Evolutionary conservation across 352 stramenopile genomes (phyloP).

Genomic region (Halophytophthora batemanensis): DNA sequence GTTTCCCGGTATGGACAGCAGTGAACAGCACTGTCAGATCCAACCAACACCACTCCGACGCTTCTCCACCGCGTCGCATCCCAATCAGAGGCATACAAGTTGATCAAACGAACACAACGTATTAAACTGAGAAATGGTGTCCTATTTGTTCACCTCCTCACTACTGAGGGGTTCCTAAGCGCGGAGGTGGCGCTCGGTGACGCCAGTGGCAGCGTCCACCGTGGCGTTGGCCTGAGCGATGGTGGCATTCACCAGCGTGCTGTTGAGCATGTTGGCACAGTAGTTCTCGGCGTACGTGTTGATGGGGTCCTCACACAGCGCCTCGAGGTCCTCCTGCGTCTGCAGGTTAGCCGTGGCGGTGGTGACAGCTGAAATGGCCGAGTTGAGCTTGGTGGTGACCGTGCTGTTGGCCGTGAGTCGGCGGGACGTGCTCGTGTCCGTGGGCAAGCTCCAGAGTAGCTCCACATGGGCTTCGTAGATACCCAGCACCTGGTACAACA

Average conservation of each 20-base stretch:
- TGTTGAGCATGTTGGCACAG: conserved; percentile 27
- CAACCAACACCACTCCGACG: too few species aligned
- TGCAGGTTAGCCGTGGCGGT: conserved; percentile 28
- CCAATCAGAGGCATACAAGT: too few species aligned
- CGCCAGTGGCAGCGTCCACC: conserved; percentile 19
- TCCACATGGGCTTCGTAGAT: conserved; percentile 39
- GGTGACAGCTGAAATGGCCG: conserved; percentile 36
- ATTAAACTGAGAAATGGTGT: too few species aligned
- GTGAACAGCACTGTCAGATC: too few species aligned
- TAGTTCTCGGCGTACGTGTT: conserved; percentile 33
- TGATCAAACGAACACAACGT: too few species aligned
- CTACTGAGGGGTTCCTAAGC: too few species aligned
- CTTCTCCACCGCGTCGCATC: too few species aligned
- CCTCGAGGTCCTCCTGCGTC: conserved; percentile 32
- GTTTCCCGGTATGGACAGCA: too few species aligned
- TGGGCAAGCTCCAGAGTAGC: conserved; percentile 33
- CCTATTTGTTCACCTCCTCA: too few species aligned
- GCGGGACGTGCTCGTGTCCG: conserved; percentile 18
- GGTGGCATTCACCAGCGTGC: conserved; percentile 18
- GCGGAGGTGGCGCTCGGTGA: neutral
- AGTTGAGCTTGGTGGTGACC: conserved; percentile 17
- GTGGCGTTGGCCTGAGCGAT: conserved; percentile 22
- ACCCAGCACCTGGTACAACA: conserved; percentile 35
- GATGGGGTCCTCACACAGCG: conserved; percentile 25
- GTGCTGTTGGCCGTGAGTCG: conserved; percentile 13